Conservation (phyloP, 805 yeast species). For the Starmerella roubikii region DNA sequence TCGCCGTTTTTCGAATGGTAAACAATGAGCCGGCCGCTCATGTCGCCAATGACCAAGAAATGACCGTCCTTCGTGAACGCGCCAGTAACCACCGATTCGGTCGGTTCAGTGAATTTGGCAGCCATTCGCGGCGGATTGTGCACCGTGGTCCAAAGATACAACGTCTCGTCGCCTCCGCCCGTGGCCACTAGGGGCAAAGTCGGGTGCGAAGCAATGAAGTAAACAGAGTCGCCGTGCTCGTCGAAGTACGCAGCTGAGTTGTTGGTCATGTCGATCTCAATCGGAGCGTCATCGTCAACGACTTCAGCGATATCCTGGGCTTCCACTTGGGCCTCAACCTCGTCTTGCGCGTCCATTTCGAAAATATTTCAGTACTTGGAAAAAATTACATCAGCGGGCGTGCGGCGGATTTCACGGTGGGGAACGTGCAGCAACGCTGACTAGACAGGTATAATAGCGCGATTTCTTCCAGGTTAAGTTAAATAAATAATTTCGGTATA, state of each 20-base stretch:
- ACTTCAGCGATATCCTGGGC: slow-evolving; percentile 24
- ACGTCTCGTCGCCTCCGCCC: slow-evolving; percentile 91
- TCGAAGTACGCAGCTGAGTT: slow-evolving; percentile 86
- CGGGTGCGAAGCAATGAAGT: slow-evolving; percentile 73
- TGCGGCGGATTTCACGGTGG: no score
- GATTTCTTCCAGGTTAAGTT: no score
- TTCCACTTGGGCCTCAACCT: no score
- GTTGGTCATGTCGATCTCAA: slow-evolving; percentile 78
- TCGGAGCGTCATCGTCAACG: slow-evolving; percentile 27
- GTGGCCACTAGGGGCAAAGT: slow-evolving; percentile 67
- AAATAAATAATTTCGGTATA: no score
- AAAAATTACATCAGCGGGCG: no score
- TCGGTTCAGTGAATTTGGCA: slow-evolving; percentile 63
- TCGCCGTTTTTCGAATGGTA: slow-evolving; percentile 71
- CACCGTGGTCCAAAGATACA: slow-evolving; percentile 74
- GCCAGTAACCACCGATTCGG: slow-evolving; percentile 76
- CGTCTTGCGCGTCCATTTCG: no score
- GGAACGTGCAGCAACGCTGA: no score
- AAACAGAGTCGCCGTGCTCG: slow-evolving; percentile 75
- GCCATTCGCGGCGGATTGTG: slow-evolving; percentile 71
- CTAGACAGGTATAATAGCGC: no score
- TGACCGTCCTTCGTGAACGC: slow-evolving; percentile 75
- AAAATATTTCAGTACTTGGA: no score
- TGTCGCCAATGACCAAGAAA: slow-evolving; percentile 77
- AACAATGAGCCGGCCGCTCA: slow-evolving; percentile 75